Evolutionary conservation across 2,329 filamentous ascomycete species (phyloP).

Genomic region (Gremmenia infestans): DNA sequence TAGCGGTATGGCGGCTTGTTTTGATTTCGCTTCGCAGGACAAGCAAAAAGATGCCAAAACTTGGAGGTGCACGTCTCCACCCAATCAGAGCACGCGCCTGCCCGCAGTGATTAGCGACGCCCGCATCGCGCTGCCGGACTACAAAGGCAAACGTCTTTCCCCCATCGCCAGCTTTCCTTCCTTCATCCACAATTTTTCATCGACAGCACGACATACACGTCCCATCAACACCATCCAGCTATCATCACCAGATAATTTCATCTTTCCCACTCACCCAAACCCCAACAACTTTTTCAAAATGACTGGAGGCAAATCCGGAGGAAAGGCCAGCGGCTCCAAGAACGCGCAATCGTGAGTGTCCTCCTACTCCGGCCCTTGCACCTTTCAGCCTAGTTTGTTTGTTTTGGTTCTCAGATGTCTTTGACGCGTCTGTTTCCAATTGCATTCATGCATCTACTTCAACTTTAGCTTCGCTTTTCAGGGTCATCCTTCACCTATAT

Average conservation of each 20-base stretch:
- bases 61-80: not conserved
- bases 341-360: constrained; percentile 93
- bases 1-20: constrained; percentile 5
- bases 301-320: constrained; percentile 99
- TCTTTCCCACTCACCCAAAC: constrained; percentile 31
- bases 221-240: constrained; percentile 1
- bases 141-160: constrained; percentile 11
- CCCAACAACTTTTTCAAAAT: constrained; percentile 65
- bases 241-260: constrained; percentile 19
- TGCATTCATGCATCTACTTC: constrained; percentile 5
- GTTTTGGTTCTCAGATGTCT: constrained; percentile 2
- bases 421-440: constrained; percentile 38
- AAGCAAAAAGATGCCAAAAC: not conserved
- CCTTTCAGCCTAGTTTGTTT: constrained; percentile 11
- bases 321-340: constrained; percentile 97
- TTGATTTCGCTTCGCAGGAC: constrained; percentile 3
- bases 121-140: constrained; percentile 10
- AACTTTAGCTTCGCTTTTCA: constrained; percentile 12
- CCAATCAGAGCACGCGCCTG: constrained; percentile 6
- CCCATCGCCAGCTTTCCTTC: constrained; percentile 5
- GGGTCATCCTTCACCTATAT: not conserved
- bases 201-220: constrained; percentile 12
- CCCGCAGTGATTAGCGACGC: constrained; percentile 12
- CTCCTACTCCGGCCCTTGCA: not conserved
- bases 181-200: constrained; percentile 20